Percentiles rank a stretch among this genome's conserved stretches.
These are phyloP conservation scores for Leishmania mexicana DNA, from an alignment of 208 protist species.

Conservation along the genomic window DNA sequence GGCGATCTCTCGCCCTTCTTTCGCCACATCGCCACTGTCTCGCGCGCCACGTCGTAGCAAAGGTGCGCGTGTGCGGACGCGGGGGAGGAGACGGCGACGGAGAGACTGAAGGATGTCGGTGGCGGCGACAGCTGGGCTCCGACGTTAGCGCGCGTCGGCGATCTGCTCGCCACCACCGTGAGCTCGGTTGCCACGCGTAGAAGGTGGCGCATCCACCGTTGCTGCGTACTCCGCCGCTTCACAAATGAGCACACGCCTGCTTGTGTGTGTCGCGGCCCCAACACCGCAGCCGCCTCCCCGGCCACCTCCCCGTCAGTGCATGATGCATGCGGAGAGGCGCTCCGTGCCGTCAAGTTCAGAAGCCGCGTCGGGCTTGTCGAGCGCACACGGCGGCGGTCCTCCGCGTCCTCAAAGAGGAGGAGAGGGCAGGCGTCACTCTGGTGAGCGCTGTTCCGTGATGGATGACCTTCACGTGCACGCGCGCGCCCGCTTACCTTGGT, in stretches of 20 bases:
- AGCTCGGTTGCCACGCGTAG: constrained; percentile 12
- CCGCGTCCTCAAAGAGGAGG: background rate
- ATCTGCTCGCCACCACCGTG: background rate
- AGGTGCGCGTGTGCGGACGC: constrained; percentile 14
- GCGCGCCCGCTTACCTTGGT: background rate
- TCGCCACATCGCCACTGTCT: background rate
- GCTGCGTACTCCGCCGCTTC: background rate
- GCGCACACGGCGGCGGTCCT: background rate
- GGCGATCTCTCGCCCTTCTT: background rate
- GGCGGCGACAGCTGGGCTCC: constrained; percentile 4
- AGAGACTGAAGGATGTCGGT: constrained; percentile 16
- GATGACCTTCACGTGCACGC: background rate
- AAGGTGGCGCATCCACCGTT: constrained; percentile 8
- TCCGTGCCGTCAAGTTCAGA: background rate
- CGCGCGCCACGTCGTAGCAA: constrained; percentile 12
- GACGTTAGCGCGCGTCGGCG: background rate
- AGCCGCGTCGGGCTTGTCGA: too few species aligned
- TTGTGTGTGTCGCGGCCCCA: background rate
- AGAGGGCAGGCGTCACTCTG: background rate
- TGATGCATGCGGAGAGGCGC: background rate
- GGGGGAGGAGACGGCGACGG: constrained; percentile 15
- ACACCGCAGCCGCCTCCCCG: background rate
- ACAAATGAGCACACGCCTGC: background rate
- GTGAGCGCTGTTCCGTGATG: background rate
- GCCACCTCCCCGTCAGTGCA: background rate